These are phyloP conservation scores for Mycena amicta DNA, from an alignment of 768 basidiomycete genomes.

Conservation along the genomic window DNA sequence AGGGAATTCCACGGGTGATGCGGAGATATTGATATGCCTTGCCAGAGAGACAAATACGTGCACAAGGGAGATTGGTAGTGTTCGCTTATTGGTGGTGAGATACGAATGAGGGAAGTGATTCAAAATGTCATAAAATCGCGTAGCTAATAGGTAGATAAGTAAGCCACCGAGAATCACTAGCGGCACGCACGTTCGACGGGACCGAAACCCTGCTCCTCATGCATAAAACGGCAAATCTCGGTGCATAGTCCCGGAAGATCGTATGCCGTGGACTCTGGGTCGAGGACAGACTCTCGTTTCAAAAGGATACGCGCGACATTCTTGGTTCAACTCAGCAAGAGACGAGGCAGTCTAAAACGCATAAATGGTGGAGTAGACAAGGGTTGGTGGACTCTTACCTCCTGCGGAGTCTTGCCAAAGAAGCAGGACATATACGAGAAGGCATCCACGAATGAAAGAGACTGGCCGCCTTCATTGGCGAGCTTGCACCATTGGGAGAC, in stretches of 20 bases:
- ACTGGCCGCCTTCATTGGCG: conserved; percentile 9
- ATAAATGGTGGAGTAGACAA: not conserved
- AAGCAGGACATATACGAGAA: conserved; percentile 56
- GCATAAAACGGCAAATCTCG: conserved; percentile 55
- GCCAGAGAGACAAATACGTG: conserved; percentile 60
- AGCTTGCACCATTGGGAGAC: conserved; percentile 40
- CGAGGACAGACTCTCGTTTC: conserved; percentile 27
- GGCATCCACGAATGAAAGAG: conserved; percentile 44
- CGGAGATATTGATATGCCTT: conserved; percentile 51
- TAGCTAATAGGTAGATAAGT: conserved; percentile 26
- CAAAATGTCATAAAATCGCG: conserved; percentile 44
- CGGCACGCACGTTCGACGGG: conserved; percentile 41
- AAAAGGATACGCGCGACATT: conserved; percentile 45
- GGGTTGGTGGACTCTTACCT: conserved; percentile 34
- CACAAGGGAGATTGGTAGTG: conserved; percentile 62
- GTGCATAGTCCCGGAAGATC: conserved; percentile 39
- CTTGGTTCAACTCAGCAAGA: conserved; percentile 40
- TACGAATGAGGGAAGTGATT: conserved; percentile 65
- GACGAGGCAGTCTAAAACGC: conserved; percentile 6
- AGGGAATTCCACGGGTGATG: conserved; percentile 60
- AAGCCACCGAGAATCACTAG: not conserved
- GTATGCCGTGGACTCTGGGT: conserved; percentile 33
- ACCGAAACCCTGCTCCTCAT: conserved; percentile 44
- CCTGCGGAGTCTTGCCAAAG: conserved; percentile 44
- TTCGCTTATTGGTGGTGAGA: conserved; percentile 48